Conservation (phyloP, 805 yeast genomes). For the Candida odintsovae region DNA sequence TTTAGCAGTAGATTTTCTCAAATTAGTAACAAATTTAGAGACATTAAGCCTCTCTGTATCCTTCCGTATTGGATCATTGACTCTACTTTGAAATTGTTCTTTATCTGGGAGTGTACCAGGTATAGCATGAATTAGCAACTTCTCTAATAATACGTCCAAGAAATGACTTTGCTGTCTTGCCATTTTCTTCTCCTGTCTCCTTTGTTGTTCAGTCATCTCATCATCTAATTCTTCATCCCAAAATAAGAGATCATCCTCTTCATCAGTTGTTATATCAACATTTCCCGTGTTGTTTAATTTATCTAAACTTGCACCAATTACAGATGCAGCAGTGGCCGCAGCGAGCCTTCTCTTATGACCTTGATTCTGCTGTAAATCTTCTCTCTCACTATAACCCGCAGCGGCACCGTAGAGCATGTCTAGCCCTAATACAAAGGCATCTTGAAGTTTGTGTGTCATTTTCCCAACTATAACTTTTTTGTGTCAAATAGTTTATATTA, state of each 20-base stretch:
- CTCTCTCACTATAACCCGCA: background rate
- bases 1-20: conserved; percentile 48
- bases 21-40: conserved; percentile 47
- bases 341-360: conserved; percentile 18
- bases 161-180: conserved; percentile 37
- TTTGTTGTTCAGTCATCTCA: conserved; percentile 11
- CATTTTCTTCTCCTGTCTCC: conserved; percentile 9
- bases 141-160: conserved; percentile 51
- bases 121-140: conserved; percentile 42
- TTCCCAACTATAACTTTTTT: background rate
- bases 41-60: conserved; percentile 53
- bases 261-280: conserved; percentile 18
- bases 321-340: conserved; percentile 39
- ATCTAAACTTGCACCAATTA: conserved; percentile 40
- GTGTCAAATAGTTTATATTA: background rate
- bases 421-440: background rate
- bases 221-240: conserved; percentile 8
- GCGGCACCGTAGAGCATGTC: background rate
- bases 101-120: conserved; percentile 45
- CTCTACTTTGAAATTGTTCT: conserved; percentile 34
- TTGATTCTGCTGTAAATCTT: background rate
- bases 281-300: conserved; percentile 10
- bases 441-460: background rate
- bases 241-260: conserved; percentile 21
- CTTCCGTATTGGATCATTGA: conserved; percentile 39